Percentiles rank a stretch among this genome's conserved stretches.
phyloP scores from a whole-genome alignment of 148 eudicot genomes.

The Rhododendron griersonianum region DNA sequence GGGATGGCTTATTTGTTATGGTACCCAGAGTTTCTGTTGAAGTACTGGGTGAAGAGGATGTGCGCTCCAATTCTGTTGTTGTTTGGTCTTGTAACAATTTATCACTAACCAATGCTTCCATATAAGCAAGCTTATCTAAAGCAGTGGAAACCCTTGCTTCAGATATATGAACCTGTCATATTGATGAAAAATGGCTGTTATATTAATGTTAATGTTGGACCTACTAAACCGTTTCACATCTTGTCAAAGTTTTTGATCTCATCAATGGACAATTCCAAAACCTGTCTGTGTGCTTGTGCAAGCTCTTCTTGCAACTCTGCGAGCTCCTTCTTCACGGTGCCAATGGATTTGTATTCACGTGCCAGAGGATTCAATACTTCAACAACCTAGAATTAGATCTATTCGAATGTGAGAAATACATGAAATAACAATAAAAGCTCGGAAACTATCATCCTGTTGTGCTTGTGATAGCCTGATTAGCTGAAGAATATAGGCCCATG shows the following conservation, averaged over 20 bases:
- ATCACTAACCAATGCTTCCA: constrained; percentile 87
- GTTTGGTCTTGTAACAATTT: constrained; percentile 67
- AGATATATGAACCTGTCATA: constrained; percentile 84
- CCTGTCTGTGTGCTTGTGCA: constrained; percentile 85
- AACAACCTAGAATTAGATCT: constrained; percentile 54
- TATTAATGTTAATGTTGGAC: not conserved
- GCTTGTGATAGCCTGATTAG: not conserved
- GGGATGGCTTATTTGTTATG: constrained; percentile 35
- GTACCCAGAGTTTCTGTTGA: constrained; percentile 36
- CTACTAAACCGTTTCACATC: not conserved
- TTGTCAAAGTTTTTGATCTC: not conserved
- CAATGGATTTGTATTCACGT: constrained; percentile 84
- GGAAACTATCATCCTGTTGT: not conserved
- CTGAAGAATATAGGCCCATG: not conserved
- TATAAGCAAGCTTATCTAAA: constrained; percentile 85
- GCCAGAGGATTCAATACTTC: constrained; percentile 93
- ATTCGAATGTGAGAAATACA: constrained; percentile 20
- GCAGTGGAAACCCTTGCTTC: constrained; percentile 87
- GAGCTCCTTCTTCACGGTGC: constrained; percentile 79
- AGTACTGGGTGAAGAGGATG: constrained; percentile 49
- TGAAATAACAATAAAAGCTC: not conserved
- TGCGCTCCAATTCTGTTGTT: constrained; percentile 29
- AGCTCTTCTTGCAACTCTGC: constrained; percentile 87
- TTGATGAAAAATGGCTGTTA: not conserved
- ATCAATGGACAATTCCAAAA: constrained; percentile 8